Conservation (phyloP, 2,329 filamentous ascomycete species). For the Pseudopyricularia cyperi region DNA sequence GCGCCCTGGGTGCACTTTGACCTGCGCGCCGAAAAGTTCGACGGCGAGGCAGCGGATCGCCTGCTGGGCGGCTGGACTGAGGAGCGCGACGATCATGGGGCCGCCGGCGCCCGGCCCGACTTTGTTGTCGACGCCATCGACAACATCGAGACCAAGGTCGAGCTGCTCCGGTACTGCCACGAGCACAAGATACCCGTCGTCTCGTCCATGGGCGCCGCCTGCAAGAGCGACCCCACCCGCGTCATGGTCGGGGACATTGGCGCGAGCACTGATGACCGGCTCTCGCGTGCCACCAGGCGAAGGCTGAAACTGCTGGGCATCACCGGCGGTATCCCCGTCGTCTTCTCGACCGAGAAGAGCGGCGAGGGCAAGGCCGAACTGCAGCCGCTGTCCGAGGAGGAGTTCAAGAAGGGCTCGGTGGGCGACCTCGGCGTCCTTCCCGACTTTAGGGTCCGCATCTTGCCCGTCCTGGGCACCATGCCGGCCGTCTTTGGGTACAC, state of each 20-base stretch:
- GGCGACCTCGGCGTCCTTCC: conserved; percentile 79
- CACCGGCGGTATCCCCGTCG: conserved; percentile 73
- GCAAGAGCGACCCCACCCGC: conserved; percentile 74
- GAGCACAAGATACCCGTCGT: conserved; percentile 68
- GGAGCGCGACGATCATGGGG: conserved; percentile 25
- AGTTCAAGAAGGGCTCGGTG: conserved; percentile 73
- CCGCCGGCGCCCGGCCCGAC: conserved; percentile 51
- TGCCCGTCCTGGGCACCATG: conserved; percentile 94
- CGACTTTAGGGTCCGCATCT: conserved; percentile 86
- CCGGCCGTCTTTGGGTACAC: conserved; percentile 90
- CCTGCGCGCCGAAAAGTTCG: conserved; percentile 72
- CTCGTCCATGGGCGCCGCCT: conserved; percentile 91
- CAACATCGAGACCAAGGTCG: conserved; percentile 95
- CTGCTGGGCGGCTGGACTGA: conserved; percentile 56
- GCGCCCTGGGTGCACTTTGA: conserved; percentile 89
- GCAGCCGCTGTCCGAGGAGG: conserved; percentile 74
- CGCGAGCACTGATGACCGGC: conserved; percentile 71
- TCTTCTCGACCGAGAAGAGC: conserved; percentile 84
- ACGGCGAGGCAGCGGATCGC: conserved; percentile 47
- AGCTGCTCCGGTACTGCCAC: conserved; percentile 77
- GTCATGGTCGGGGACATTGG: conserved; percentile 89
- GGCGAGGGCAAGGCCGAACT: conserved; percentile 85
- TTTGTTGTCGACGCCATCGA: conserved; percentile 97
- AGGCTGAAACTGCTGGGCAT: conserved; percentile 68
- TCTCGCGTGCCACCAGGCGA: conserved; percentile 74